Conservation (phyloP, 1,284 basidiomycete genomes). For the Porogramme epimiltina region DNA sequence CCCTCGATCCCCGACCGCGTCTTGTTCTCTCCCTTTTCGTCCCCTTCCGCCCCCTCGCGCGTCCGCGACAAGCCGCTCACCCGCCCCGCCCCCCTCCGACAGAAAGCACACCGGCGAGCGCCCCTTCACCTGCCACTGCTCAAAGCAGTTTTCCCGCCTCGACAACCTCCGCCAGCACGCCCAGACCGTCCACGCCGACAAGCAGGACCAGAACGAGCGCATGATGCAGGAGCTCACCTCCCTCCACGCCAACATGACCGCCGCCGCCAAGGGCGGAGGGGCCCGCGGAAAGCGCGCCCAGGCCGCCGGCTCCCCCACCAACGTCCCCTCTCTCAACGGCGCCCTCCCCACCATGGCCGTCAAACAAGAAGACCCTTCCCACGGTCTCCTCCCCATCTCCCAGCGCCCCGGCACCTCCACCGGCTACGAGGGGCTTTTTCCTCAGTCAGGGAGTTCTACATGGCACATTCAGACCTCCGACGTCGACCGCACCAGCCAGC, state of each 20-base stretch:
- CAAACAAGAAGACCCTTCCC: slow-evolving; percentile 54
- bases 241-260: slow-evolving; percentile 84
- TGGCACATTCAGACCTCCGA: slow-evolving; percentile 41
- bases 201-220: slow-evolving; percentile 83
- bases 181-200: slow-evolving; percentile 93
- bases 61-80: slow-evolving; percentile 21
- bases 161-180: slow-evolving; percentile 97
- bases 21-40: too few species aligned
- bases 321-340: slow-evolving; percentile 20
- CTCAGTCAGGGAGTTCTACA: slow-evolving; percentile 30
- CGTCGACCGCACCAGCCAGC: slow-evolving; percentile 36
- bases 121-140: slow-evolving; percentile 94
- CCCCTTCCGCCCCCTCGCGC: slow-evolving; percentile 21
- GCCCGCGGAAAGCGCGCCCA: slow-evolving; percentile 44
- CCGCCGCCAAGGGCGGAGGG: slow-evolving; percentile 59
- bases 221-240: slow-evolving; percentile 91
- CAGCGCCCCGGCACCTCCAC: slow-evolving; percentile 67
- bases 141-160: slow-evolving; percentile 92
- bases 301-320: slow-evolving; percentile 21
- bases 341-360: slow-evolving; percentile 40
- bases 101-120: slow-evolving; percentile 98
- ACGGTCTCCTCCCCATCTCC: slow-evolving; percentile 37
- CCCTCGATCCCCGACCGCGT: slow-evolving; percentile 1
- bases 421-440: slow-evolving; percentile 62
- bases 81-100: slow-evolving; percentile 16